Evolutionary conservation across 345 rosid genomes (phyloP).

Genomic region (Heritiera fomes): DNA sequence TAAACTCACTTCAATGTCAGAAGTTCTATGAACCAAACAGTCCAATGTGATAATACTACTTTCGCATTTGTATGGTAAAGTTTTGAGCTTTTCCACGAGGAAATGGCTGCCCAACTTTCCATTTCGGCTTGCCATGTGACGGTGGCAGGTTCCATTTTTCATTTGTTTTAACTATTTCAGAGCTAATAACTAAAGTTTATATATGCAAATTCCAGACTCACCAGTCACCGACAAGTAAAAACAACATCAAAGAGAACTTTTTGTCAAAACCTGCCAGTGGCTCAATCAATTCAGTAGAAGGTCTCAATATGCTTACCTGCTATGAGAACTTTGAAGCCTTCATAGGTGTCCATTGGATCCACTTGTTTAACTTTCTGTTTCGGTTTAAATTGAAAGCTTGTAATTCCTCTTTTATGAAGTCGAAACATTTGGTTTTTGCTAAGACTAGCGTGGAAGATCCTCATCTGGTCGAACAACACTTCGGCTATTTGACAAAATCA

Average conservation of each 20-base stretch:
- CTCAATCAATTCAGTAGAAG: slow-evolving; percentile 14
- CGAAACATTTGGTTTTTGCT: background rate
- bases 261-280: no score
- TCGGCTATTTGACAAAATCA: no score
- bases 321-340: background rate
- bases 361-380: background rate
- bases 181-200: background rate
- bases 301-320: slow-evolving; percentile 18
- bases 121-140: background rate
- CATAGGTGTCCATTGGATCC: background rate
- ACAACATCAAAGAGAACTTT: background rate
- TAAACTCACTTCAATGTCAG: no score
- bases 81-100: background rate
- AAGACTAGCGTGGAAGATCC: background rate
- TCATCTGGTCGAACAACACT: background rate
- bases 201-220: background rate
- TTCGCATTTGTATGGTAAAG: background rate
- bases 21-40: background rate
- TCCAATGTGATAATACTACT: background rate
- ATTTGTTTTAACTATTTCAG: background rate
- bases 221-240: background rate
- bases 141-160: background rate
- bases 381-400: no score
- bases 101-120: background rate
- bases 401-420: no score